Evolutionary conservation across 352 stramenopile genomes (phyloP), one percentile per base, ranked within the genome.

Genomic region (Pythium chondricola): DNA sequence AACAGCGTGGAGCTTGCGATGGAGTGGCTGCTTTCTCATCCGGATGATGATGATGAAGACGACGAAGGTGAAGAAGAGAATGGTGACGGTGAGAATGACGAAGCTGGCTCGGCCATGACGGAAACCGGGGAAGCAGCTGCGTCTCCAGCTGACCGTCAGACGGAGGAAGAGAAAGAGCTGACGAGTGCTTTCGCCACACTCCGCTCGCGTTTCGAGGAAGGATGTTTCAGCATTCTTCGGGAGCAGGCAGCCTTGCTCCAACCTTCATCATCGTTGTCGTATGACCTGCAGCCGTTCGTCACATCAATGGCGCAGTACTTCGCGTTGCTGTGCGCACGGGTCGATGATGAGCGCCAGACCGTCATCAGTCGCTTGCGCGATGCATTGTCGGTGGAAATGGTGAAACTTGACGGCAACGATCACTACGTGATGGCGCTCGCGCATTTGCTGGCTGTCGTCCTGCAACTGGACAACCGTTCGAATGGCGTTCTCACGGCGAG

Each of bases 1-100:
- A 97, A 98, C 48, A 79, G 93, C 43, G 71, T 98, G 3, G 94
- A 98, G 56, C 58, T 98, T 31, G 96, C 88, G 1, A 98, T 98
- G 93, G 95, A 99, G 56, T 98, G 96, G 77, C 88, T 97, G 24
- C 51, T 98, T 17, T 74, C 81, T 6, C 85, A 98, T 65, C 92
- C 92, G 22, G 77, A 90, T 35, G 69, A 85, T 21, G 73, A 82
- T n/a, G 55, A 43, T 21, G 52, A 75, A 16, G 61, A 68, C 11
- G 54, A 70, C 36, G 48, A 41, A 18, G 55, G 62, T n/a, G n/a
- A n/a, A 22, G 47, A 58, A 10, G 52, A 63, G 32, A 62, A 74
- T 20, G 53, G 48, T 9, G 58, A 56, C 8, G 44, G 47, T 21
- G 60, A 69, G 1, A 56, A 65, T n/a, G 42, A 52, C 48, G 56